Conservation (phyloP, 2,329 filamentous ascomycete species). For the Chrysosporium queenslandicum region DNA sequence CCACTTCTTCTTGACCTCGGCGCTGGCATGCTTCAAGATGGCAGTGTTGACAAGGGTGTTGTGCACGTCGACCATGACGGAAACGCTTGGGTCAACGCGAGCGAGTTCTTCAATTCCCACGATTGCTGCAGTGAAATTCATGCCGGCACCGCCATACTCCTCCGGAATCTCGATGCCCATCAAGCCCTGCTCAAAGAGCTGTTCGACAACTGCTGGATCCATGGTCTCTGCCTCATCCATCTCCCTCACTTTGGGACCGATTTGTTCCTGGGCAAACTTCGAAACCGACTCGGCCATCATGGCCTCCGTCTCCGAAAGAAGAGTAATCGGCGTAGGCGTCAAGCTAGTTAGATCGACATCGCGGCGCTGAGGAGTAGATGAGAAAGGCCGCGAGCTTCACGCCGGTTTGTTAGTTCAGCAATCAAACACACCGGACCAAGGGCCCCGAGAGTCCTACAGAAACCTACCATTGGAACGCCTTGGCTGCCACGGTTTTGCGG, state of each 20-base stretch:
- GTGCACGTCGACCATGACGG: slow-evolving; percentile 92
- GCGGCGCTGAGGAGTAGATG: slow-evolving; percentile 48
- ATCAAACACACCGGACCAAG: background rate
- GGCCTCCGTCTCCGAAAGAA: slow-evolving; percentile 78
- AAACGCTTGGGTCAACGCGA: slow-evolving; percentile 85
- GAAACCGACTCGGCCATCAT: slow-evolving; percentile 83
- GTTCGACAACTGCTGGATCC: slow-evolving; percentile 79
- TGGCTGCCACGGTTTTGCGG: slow-evolving; percentile 30
- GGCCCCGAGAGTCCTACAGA: background rate
- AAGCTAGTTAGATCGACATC: slow-evolving; percentile 61
- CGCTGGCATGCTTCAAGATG: slow-evolving; percentile 72
- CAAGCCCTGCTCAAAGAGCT: slow-evolving; percentile 91
- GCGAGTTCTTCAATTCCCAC: slow-evolving; percentile 96
- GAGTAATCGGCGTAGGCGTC: slow-evolving; percentile 82
- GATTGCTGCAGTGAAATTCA: slow-evolving; percentile 97
- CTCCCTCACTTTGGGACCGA: slow-evolving; percentile 82
- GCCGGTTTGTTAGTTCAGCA: background rate
- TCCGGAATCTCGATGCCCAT: slow-evolving; percentile 98
- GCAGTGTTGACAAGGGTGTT: slow-evolving; percentile 97
- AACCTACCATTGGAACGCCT: slow-evolving; percentile 35
- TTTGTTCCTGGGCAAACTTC: slow-evolving; percentile 81
- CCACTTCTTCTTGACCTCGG: slow-evolving; percentile 70
- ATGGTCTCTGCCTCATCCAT: slow-evolving; percentile 97
- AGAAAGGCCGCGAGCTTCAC: slow-evolving; percentile 46
- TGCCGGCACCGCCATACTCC: slow-evolving; percentile 89